These are phyloP conservation scores for Vanrija sp. DNA, from an alignment of 1,284 basidiomycete species.

Conservation along the genomic window DNA sequence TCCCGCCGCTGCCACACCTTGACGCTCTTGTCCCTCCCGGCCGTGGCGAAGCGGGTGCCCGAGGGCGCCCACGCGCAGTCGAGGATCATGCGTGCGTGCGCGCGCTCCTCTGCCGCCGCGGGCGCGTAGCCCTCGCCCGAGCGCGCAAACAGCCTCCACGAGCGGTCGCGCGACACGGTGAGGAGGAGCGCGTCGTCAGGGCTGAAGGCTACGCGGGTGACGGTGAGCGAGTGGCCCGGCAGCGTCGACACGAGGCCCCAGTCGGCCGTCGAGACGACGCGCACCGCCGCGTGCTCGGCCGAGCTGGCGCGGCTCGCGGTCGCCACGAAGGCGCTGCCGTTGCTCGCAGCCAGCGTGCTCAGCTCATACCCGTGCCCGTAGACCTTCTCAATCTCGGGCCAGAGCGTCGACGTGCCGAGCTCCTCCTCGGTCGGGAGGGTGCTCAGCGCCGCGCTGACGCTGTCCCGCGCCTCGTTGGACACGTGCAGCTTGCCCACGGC, in stretches of 20 bases:
- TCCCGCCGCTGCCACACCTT: constrained; percentile 23
- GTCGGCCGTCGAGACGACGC: constrained; percentile 68
- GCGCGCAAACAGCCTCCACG: constrained; percentile 77
- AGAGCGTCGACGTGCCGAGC: constrained; percentile 78
- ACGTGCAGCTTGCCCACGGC: constrained; percentile 27
- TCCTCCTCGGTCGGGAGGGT: constrained; percentile 55
- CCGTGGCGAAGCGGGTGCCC: constrained; percentile 78
- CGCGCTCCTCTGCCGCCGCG: constrained; percentile 64
- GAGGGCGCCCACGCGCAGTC: constrained; percentile 76
- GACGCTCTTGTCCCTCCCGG: constrained; percentile 92
- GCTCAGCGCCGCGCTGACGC: constrained; percentile 42
- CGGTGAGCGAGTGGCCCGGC: constrained; percentile 76
- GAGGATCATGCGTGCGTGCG: constrained; percentile 92
- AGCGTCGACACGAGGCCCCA: constrained; percentile 61
- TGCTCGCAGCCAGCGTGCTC: constrained; percentile 68
- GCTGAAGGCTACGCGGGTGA: constrained; percentile 86
- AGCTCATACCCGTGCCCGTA: constrained; percentile 98
- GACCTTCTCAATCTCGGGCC: constrained; percentile 96
- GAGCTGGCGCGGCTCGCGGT: constrained; percentile 87
- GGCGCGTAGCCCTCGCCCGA: constrained; percentile 54
- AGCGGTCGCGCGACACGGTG: constrained; percentile 84
- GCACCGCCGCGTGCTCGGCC: constrained; percentile 81
- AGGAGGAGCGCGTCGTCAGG: constrained; percentile 72
- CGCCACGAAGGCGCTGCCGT: constrained; percentile 67
- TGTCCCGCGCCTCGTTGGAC: constrained; percentile 42